Evolutionary conservation across 352 stramenopile species (phyloP).

Genomic region (Phytopythium kandeliae): DNA sequence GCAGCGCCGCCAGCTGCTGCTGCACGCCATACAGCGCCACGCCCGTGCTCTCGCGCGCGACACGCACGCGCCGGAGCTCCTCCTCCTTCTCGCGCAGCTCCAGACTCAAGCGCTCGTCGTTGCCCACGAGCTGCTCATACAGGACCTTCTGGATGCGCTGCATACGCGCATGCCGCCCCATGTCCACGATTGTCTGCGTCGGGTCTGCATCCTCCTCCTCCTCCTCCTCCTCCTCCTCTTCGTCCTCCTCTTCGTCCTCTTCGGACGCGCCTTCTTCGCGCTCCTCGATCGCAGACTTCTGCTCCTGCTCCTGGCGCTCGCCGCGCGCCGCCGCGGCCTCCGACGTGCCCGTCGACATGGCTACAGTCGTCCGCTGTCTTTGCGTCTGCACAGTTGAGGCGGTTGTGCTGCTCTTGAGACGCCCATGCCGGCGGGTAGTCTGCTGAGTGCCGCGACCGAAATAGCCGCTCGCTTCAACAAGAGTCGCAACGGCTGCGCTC

Average conservation of each 20-base stretch:
- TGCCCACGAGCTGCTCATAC: constrained; percentile 71
- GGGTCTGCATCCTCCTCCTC: constrained; percentile 35
- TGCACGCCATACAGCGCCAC: constrained; percentile 93
- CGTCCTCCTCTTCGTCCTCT: constrained; percentile 46
- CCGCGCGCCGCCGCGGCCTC: background rate
- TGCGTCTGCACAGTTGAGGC: background rate
- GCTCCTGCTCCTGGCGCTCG: background rate
- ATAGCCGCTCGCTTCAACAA: background rate
- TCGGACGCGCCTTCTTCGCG: constrained; percentile 35
- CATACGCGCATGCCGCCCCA: constrained; percentile 72
- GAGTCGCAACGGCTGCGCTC: too few species aligned
- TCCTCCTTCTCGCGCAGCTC: constrained; percentile 78
- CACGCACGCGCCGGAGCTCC: constrained; percentile 58
- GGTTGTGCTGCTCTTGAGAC: background rate
- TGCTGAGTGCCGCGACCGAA: too few species aligned
- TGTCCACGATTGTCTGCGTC: constrained; percentile 82
- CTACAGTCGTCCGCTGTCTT: background rate
- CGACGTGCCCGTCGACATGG: background rate
- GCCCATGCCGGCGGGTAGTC: too few species aligned
- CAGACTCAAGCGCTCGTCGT: constrained; percentile 63
- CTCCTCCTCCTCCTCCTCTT: constrained; percentile 29
- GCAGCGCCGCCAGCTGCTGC: constrained; percentile 91
- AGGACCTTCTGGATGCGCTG: constrained; percentile 84
- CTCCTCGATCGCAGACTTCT: constrained; percentile 8
- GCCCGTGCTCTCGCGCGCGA: constrained; percentile 83